Evolutionary conservation across 1,139 yeast genomes (phyloP).

Genomic region (Casaregolazyma suthepensis): DNA sequence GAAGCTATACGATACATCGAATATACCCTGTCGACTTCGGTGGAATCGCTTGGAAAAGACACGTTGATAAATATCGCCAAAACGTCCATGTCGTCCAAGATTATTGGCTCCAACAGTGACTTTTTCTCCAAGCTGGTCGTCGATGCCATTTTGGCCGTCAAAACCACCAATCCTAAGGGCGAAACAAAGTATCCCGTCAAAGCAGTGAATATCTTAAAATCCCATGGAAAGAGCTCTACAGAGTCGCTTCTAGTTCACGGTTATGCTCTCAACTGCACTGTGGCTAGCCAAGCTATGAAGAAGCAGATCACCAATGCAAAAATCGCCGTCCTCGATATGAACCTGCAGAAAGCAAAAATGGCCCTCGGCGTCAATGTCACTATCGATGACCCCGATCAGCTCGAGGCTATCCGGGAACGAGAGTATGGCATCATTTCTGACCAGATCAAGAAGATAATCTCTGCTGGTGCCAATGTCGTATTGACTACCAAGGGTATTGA

Average conservation of each 20-base stretch:
- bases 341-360: constrained; percentile 94
- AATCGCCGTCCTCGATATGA: constrained; percentile 90
- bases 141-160: constrained; percentile 92
- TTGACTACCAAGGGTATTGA: constrained; percentile 97
- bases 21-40: constrained; percentile 77
- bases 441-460: constrained; percentile 78
- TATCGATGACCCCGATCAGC: constrained; percentile 94
- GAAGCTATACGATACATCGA: constrained; percentile 88
- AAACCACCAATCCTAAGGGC: constrained; percentile 82
- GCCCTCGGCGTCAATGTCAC: constrained; percentile 98
- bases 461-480: constrained; percentile 94
- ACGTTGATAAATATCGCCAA: constrained; percentile 76
- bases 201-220: constrained; percentile 92
- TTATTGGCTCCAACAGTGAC: constrained; percentile 92
- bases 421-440: constrained; percentile 90
- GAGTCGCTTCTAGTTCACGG: constrained; percentile 89
- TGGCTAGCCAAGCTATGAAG: constrained; percentile 96
- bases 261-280: constrained; percentile 94
- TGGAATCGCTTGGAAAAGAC: constrained; percentile 78
- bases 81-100: constrained; percentile 95
- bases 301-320: constrained; percentile 67
- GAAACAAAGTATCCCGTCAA: constrained; percentile 93
- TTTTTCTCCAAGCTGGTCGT: constrained; percentile 89
- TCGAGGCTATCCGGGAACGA: constrained; percentile 91
- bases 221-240: constrained; percentile 88